Evolutionary conservation across 495 filamentous ascomycete genomes (phyloP).

Genomic region (Thozetella sp.): DNA sequence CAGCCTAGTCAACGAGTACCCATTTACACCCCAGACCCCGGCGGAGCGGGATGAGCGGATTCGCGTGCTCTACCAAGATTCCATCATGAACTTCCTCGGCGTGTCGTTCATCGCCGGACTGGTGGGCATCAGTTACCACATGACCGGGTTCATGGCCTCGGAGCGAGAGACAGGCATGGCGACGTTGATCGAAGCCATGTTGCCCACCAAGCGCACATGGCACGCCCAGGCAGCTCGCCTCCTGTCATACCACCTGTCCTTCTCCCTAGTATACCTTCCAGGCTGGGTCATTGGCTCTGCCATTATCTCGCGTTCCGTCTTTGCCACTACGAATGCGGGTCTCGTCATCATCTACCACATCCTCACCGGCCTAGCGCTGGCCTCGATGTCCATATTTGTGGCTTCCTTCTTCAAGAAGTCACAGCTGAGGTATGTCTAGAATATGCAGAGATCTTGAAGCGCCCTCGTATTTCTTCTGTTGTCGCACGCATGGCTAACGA

Average conservation of each 20-base stretch:
- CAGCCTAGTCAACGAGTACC: slow-evolving; percentile 61
- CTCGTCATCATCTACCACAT: slow-evolving; percentile 66
- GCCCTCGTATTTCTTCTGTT: too few species aligned
- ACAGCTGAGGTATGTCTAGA: slow-evolving; percentile 56
- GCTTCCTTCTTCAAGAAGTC: slow-evolving; percentile 76
- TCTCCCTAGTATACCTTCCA: slow-evolving; percentile 67
- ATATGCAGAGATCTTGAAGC: too few species aligned
- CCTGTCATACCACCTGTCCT: slow-evolving; percentile 67
- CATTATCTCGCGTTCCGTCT: slow-evolving; percentile 63
- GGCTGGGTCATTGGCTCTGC: slow-evolving; percentile 70
- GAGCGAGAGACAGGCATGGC: slow-evolving; percentile 82
- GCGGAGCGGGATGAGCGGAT: slow-evolving; percentile 64
- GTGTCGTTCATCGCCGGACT: slow-evolving; percentile 70
- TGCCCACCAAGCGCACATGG: slow-evolving; percentile 67
- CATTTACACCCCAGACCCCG: slow-evolving; percentile 68
- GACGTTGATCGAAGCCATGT: slow-evolving; percentile 80
- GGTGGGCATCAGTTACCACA: slow-evolving; percentile 73
- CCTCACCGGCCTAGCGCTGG: slow-evolving; percentile 63
- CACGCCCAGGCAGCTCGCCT: slow-evolving; percentile 69
- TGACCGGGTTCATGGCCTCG: slow-evolving; percentile 73
- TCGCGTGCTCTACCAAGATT: slow-evolving; percentile 65
- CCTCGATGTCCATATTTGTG: slow-evolving; percentile 70
- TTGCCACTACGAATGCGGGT: slow-evolving; percentile 57
- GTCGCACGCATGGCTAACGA: too few species aligned
- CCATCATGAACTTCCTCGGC: slow-evolving; percentile 67